Base-by-base conservation (phyloP, 257 asterid genomes). In the Thymus mandschuricus region DNA sequence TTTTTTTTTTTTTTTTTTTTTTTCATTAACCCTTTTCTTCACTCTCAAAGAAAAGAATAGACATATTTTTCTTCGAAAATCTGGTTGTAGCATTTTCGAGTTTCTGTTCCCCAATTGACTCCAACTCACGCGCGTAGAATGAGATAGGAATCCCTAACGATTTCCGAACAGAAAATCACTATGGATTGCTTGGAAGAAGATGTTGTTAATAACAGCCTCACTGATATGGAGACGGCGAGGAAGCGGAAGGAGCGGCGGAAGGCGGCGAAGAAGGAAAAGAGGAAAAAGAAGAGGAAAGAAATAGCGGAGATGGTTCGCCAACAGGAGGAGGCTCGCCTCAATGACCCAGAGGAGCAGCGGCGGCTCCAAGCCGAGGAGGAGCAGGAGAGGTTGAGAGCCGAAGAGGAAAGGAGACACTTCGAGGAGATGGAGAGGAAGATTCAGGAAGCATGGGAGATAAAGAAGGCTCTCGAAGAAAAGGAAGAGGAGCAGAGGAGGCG, bases 261-360 rank as follows among this genome's bases (percentile, higher is more conserved):
- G 84, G 78, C 68, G 60, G 82, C 84, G 79, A 94, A 94, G 89
- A 88, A 83, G 86, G 98, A 89, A 79, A 94, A 89, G 84, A 71
- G 99, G 86, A 91, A 88, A 86, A 87, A 88, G 74, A 88, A 76
- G 83, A 81, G 97, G 86, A 86, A 80, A 84, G 99, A 86, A 74
- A 48, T 81, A 57, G 99, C 97, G 9, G 92, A 86, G 86, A 68
- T 76, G 76, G 90, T 75, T 57, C 96, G 93, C 11, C 78, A 67
- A 50, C 88, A 89, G 76, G 94, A 86, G 81, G 95, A 88, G 79
- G 82, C 88, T 58, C 82, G 86, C 71, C 83, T 89, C 38, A 81
- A 86, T 52, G 97, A 94, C 65, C 96, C 92, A 3, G 86, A 81
- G 75, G 95, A 88, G 89, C 96, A 66, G 82, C 80, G 66, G 71